Percentiles rank a stretch among this genome's conserved stretches.
Conservation (phyloP, 352 stramenopile genomes). For the Pythium utonaiense region DNA sequence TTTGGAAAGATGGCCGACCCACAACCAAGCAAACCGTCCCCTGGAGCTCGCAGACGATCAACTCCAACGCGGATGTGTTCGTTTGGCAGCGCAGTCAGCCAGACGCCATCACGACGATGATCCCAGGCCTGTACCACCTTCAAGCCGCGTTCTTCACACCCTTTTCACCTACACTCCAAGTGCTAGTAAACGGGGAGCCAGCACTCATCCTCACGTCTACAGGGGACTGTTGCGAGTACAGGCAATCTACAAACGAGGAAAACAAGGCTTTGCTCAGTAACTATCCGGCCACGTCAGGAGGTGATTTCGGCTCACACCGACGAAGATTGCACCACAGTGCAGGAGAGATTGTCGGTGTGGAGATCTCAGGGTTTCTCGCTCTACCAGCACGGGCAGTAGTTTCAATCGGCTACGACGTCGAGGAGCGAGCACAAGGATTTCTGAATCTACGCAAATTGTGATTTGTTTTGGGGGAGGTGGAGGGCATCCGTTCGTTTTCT, state of each 20-base stretch:
- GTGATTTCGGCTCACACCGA: background rate
- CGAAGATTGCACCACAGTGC: conserved; percentile 51
- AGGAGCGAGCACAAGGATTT: conserved; percentile 68
- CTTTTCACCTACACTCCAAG: conserved; percentile 44
- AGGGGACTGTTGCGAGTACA: background rate
- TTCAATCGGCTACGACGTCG: conserved; percentile 56
- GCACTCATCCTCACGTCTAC: conserved; percentile 20
- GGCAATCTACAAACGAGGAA: background rate
- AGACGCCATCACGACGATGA: conserved; percentile 42
- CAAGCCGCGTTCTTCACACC: conserved; percentile 70
- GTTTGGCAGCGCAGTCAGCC: conserved; percentile 45
- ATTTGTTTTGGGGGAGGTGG: background rate
- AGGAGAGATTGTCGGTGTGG: conserved; percentile 51
- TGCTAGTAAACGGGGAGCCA: conserved; percentile 65
- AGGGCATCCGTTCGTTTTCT: background rate
- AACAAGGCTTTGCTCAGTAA: background rate
- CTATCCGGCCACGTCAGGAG: background rate
- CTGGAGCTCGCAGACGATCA: conserved; percentile 68
- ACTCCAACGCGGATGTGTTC: conserved; percentile 66
- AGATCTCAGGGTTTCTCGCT: conserved; percentile 52
- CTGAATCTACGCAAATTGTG: conserved; percentile 72
- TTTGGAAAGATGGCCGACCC: conserved; percentile 63
- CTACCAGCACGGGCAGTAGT: conserved; percentile 46
- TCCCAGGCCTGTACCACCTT: conserved; percentile 68
- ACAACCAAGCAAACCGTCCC: conserved; percentile 51